Base-by-base conservation (phyloP, 768 basidiomycete genomes). In the Pisolithus microcarpus region DNA sequence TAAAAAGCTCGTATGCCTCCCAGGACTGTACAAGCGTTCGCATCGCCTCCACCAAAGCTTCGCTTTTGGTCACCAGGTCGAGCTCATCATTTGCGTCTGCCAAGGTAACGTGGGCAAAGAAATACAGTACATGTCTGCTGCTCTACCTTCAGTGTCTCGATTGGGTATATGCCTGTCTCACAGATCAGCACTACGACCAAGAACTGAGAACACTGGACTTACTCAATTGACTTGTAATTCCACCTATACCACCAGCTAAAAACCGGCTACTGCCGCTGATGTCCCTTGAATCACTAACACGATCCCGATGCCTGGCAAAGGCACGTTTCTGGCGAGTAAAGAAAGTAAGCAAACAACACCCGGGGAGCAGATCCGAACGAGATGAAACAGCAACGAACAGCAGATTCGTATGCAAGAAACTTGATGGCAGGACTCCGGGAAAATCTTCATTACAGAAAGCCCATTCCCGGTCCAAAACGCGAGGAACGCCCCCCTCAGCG, bases 391-490 rank as follows among this genome's bases (percentile, higher is more conserved):
- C 48, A 40, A 78, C 86, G 68, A 59, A 93, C 91, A 49, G 91
- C 84, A 51, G 90, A 86, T 69, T 98, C 96, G 67, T 98, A 98
- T 4, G 89, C 69, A 58, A 94, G 84, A 73, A 99, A 98, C 70
- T 98, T 98, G 77, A 98, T 96, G 24, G 96, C 96, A n/a, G 43
- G 92, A 97, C 73, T 98, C 95, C 5, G 94, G 94, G 56, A 97
- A 88, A 56, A 98, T 96, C 74, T 98, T 98, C 48, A 82, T 78
- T 24, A 97, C 87, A 44, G 94, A 97, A 49, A 99, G 74, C 34
- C 85, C 87, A 62, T 92, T 96, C 6, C 96, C 96, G n/a, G 93
- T 92, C 95, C 96, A 99, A 66, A 98, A 99, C 3, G 85, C 89
- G 46, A 84, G 75, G 15, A n/a, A 96, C 70, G 7, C 93, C 93